These are phyloP conservation scores for Saccharomyces kudriavzevii DNA, from an alignment of 805 yeast species.

Conservation along the genomic window DNA sequence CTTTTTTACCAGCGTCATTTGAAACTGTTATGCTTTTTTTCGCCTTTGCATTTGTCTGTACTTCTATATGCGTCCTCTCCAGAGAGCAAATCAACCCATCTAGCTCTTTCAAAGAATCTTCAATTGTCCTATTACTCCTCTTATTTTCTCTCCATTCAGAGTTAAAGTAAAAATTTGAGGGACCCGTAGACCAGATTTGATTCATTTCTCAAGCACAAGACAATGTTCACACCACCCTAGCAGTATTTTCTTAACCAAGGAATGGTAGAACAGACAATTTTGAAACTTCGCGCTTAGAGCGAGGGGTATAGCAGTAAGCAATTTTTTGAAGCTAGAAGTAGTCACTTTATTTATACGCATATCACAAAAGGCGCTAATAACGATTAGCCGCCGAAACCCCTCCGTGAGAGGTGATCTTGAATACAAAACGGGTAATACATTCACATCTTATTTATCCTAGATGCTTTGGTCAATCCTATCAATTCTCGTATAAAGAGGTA, in stretches of 20 bases:
- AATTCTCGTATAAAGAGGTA: neutral
- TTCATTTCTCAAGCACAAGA: neutral
- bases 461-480: neutral
- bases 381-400: neutral
- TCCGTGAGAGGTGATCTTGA: neutral
- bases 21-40: neutral
- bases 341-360: neutral
- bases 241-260: neutral
- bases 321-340: neutral
- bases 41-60: neutral
- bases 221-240: neutral
- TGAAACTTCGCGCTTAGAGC: neutral
- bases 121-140: conserved; percentile 4
- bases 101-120: conserved; percentile 16
- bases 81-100: conserved; percentile 2
- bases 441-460: neutral
- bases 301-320: neutral
- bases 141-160: neutral
- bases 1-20: neutral
- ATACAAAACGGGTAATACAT: neutral
- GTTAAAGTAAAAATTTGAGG: neutral
- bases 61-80: neutral
- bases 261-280: neutral
- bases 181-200: neutral
- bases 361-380: neutral